Evolutionary conservation across 805 yeast species (phyloP), one percentile per base, ranked within the genome.

Genomic region (Wickerhamiella musiphila): DNA sequence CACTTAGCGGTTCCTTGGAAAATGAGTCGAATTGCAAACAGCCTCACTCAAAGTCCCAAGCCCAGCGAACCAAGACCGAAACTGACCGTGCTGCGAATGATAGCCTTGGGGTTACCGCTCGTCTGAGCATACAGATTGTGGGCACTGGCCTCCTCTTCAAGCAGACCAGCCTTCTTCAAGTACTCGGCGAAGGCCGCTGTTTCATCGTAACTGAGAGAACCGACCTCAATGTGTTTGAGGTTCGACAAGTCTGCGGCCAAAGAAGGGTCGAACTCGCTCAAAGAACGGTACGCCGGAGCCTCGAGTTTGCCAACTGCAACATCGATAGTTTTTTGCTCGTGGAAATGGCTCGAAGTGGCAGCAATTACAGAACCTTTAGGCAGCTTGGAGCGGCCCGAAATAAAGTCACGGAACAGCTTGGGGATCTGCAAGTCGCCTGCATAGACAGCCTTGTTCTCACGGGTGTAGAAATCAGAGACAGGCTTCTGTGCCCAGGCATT

Each of bases 401-500:
- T 53, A 12, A 66, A 60, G 18, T 66, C 60, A 41, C 75, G 54
- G 13, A 82, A 49, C 16, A 66, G 60, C 34, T 63, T 63, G 9
- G 76, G 72, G 14, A 81, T 46, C 49, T 78, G 83, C 28, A 83
- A 63, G 18, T 74, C 66, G 15, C 63, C 60, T 37, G 73, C 61
- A 43, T 69, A 69, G 35, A 83, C 65, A 7, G 63, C 63, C 25
- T 57, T 51, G 54, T 72, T 70, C 16, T 68, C 58, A 1, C 63
- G 52, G 46, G 73, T 65, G 43, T 67, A 65, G 56, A 83, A 81
- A 25, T 56, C 61, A 6, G 93, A 68, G 32, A 53, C 53, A 5
- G 77, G 63, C 19, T 55, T 46, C 23, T 71, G 65, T 9, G 71
- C 51, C 35, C 79, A 54, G 3, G 73, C 69, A 37, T 79, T 72